Base-by-base conservation (phyloP, 108 stramenopile genomes). In the Cyclotella cryptica region DNA sequence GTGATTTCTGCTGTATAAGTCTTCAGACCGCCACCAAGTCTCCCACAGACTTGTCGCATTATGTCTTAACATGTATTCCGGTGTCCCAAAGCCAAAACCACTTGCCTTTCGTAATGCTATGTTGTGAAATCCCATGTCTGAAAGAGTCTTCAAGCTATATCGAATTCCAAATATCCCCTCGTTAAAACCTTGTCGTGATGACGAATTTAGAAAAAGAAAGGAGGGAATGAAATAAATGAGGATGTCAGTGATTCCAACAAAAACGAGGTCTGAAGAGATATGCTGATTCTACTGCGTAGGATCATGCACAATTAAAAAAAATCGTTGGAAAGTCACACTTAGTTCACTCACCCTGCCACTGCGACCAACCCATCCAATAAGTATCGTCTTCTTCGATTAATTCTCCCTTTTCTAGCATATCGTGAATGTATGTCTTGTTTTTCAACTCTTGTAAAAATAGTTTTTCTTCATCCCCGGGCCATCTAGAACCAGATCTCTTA, bases 11-110 rank as follows among this genome's bases (percentile, higher is more conserved):
- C 69, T 71, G 46, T 77, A 84, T 10, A 66, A 35, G n/a, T 71
- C 70, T 47, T 86, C 80, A 40, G 86, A 86, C 40, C 74, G 64
- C 69, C 68, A 80, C 77, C 81, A 84, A 39, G 55, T 58, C 59
- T 86, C 83, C 86, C 86, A 86, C 54, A 84, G 27, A 13, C 75
- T 86, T 49, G 83, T 86, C 24, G 79, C 83, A 64, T 86, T 86
- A 61, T 82, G 74, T 10, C 69, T 54, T 6, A 85, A 21, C 80
- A 85, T 85, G 24, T 85, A 85, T 27, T 77, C 84, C 6, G 64
- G 46, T 45, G 80, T 79, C 9, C 51, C 78, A 45, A 79, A 35
- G 9, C 78, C 78, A 30, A 79, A 44, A 49, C 78, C 78, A 10
- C 51, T 51, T 19, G 63, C 71, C 43, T 79, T 79, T 49, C 71